These are phyloP conservation scores for Colletotrichum navitas DNA, from an alignment of 2,329 filamentous ascomycete genomes.

Conservation along the genomic window DNA sequence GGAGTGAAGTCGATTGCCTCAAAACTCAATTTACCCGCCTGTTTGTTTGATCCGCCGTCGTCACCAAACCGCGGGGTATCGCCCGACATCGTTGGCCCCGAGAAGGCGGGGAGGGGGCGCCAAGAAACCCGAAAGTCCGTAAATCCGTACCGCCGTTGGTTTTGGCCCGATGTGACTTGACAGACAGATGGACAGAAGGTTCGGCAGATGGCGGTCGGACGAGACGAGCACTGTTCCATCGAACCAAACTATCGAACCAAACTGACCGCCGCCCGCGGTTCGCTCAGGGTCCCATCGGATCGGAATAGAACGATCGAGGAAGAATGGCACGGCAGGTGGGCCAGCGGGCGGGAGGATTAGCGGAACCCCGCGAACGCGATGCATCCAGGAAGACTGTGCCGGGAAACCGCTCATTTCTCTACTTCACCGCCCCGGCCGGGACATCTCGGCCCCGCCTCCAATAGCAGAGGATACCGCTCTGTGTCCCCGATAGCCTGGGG, in stretches of 20 bases:
- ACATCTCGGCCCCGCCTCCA: not conserved
- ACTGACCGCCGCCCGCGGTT: not conserved
- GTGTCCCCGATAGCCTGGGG: not conserved
- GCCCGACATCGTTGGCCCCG: not conserved
- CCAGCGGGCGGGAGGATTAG: not conserved
- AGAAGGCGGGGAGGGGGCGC: not conserved
- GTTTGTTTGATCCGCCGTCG: not conserved
- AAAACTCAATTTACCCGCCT: not conserved
- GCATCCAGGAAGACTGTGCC: no score
- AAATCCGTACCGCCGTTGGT: not conserved
- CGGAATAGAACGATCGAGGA: not conserved
- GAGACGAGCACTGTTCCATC: no score
- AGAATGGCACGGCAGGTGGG: not conserved
- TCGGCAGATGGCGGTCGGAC: not conserved
- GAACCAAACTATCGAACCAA: not conserved
- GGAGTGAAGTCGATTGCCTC: not conserved
- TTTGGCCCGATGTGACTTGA: not conserved
- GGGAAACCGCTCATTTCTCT: not conserved
- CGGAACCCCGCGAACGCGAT: not conserved
- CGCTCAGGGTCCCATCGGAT: not conserved
- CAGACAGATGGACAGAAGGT: not conserved
- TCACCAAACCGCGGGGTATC: not conserved
- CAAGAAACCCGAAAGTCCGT: constrained; percentile 15
- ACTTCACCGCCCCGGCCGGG: constrained; percentile 5
- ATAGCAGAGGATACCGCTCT: not conserved